Evolutionary conservation across 331 rosid species (phyloP), one percentile per base, ranked within the genome.

Genomic region (Stylosanthes scabra): DNA sequence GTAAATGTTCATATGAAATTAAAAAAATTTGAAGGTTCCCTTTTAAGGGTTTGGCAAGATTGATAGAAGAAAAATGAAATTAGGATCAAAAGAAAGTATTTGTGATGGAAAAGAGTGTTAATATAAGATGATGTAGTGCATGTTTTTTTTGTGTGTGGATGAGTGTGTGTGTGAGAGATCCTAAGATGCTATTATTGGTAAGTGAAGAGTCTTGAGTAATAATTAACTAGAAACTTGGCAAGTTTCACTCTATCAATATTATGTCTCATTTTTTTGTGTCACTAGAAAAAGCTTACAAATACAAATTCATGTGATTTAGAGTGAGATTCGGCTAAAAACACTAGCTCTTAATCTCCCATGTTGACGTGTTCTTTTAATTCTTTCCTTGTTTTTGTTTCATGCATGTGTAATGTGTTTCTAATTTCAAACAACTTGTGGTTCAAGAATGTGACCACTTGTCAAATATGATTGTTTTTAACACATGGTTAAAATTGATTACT

Each of bases 161-260:
- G 56, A 3, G 6, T 49, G 13, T 50, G 59, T 6, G 59, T 7
- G 31, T 16, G 27, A 40, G 71, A 79, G 64, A 54, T 72, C 7
- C 39, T 34, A 34, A 34, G 39, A 34, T 34, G 6, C 39, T 34
- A 34, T 34, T 55, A 74, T n/a, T 25, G 54, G 56, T 51, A 9
- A 52, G 50, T 44, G 68, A 62, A 25, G 7, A 41, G 71, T 63
- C 52, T 7, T 20, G 27, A 66, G 50, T 41, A 56, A 56, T 41
- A 56, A 56, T 81, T 80, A 63, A 56, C 84, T 80, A 63, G 80
- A 70, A 64, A 70, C 29, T 0, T 63, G 74, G 63, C 74, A 16
- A 52, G 39, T 54, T 63, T 59, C 12, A 8, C 28, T 4, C 40
- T 46, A 8, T 45, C 67, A 16, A 20, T 20, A 20, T 45, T 20